These are phyloP conservation scores for Colletotrichum tanaceti DNA, from an alignment of 2,329 filamentous ascomycete species.

Conservation along the genomic window DNA sequence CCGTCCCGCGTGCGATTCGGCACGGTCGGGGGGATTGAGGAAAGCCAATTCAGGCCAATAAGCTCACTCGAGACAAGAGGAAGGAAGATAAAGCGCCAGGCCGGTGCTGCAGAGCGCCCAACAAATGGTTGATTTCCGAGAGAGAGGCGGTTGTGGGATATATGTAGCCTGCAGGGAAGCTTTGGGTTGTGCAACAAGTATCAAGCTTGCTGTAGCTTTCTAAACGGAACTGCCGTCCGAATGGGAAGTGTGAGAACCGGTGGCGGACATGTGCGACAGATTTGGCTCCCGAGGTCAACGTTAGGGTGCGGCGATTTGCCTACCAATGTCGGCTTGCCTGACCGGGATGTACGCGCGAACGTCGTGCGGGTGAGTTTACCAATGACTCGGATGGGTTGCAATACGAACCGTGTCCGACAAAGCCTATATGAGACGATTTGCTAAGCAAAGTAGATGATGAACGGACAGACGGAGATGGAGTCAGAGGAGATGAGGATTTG, in stretches of 20 bases:
- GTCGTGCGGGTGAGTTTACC: not conserved
- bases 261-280: not conserved
- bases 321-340: not conserved
- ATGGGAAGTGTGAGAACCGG: not conserved
- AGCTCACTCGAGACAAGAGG: slow-evolving; percentile 32
- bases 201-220: not conserved
- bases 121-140: not conserved
- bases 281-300: not conserved
- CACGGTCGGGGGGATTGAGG: not conserved
- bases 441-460: not conserved
- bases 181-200: not conserved
- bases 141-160: not conserved
- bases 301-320: not conserved
- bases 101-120: not conserved
- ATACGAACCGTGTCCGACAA: not conserved
- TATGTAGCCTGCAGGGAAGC: not conserved
- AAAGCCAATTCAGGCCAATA: not conserved
- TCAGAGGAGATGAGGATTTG: not conserved
- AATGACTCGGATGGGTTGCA: slow-evolving; percentile 25
- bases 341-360: not conserved
- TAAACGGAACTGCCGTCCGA: not conserved
- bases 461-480: not conserved
- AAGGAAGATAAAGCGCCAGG: slow-evolving; percentile 2
- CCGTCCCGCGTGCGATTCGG: not conserved
- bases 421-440: not conserved